phyloP scores from a whole-genome alignment of 108 stramenopile genomes.

The Nannochloropsis granulata region DNA sequence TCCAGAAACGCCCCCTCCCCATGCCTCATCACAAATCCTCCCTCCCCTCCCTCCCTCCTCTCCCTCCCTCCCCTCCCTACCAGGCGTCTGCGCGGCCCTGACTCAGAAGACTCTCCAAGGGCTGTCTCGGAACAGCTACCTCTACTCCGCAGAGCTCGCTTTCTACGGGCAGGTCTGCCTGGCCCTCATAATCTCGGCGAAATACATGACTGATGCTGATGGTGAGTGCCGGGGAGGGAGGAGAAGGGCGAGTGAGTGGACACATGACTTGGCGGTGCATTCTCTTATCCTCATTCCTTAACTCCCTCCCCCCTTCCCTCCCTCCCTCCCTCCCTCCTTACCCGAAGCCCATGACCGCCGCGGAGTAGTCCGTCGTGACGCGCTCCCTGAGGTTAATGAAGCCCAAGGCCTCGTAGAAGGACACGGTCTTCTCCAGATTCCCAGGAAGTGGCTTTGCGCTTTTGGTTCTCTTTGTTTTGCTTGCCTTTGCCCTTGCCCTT shows the following conservation, averaged over 20 bases:
- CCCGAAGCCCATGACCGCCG: not conserved
- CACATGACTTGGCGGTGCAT: no score
- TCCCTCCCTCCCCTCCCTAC: conserved; percentile 49
- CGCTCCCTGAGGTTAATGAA: not conserved
- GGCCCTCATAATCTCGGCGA: conserved; percentile 26
- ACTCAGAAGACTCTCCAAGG: conserved; percentile 71
- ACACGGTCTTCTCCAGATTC: not conserved
- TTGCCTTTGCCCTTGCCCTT: not conserved
- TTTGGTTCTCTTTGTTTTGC: no score
- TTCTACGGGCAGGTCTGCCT: conserved; percentile 46
- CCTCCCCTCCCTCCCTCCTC: conserved; percentile 1
- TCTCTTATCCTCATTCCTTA: not conserved
- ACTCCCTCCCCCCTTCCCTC: not conserved
- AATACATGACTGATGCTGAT: not conserved
- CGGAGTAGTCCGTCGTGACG: not conserved
- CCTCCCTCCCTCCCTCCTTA: no score
- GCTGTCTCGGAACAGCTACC: conserved; percentile 53
- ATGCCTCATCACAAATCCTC: not conserved
- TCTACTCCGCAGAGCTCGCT: conserved; percentile 68
- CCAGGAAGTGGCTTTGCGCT: no score
- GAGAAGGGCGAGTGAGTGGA: no score
- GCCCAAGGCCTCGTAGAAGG: not conserved
- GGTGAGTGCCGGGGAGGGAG: no score
- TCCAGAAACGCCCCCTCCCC: not conserved
- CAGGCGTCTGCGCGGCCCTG: conserved; percentile 69